Evolutionary conservation across 345 rosid genomes (phyloP), one percentile per base, ranked within the genome.

Genomic region (Abelmoschus esculentus): DNA sequence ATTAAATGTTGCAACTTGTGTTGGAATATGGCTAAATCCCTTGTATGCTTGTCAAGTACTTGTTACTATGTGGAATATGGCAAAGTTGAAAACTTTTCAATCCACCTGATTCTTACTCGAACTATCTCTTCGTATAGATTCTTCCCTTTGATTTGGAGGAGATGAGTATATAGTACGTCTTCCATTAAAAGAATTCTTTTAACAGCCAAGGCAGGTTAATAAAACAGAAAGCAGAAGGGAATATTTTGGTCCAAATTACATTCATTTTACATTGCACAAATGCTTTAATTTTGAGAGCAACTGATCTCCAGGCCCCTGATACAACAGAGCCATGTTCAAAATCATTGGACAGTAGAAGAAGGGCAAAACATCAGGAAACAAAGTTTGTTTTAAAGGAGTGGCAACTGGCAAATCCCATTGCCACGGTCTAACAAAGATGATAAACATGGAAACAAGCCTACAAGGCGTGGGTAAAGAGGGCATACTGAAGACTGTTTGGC

Each of bases 81-180:
- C 66, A 71, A 11, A 18, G 59, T 54, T 18, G 34, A 17, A 38
- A 49, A 63, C 78, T 70, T 87, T 66, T 71, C 79, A 79, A 75
- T 85, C 89, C 93, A 86, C 44, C 50, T 72, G 15, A 90, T 85
- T 65, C 80, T 85, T 34, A 88, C 89, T 73, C 88, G 76, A 13
- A 84, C 86, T 57, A 86, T 85, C 80, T 86, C 90, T 64, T 81
- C 83, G 31, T 75, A 71, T 74, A 44, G 22, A 2, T 66, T 42
- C 56, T 71, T 74, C 8, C 84, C 77, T 36, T 82, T 60, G 70
- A 54, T 36, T 64, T 80, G 85, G 28, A 89, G 86, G 32, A 86
- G 83, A 59, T 85, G 89, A 59, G 91, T 85, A 67, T 77, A 89
- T 70, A 75, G 38, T 5, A 13, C 17, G 54, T 15, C 54, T 44